Evolutionary conservation across 352 stramenopile genomes (phyloP), one percentile per base, ranked within the genome.

Genomic region (Phytophthora pini): DNA sequence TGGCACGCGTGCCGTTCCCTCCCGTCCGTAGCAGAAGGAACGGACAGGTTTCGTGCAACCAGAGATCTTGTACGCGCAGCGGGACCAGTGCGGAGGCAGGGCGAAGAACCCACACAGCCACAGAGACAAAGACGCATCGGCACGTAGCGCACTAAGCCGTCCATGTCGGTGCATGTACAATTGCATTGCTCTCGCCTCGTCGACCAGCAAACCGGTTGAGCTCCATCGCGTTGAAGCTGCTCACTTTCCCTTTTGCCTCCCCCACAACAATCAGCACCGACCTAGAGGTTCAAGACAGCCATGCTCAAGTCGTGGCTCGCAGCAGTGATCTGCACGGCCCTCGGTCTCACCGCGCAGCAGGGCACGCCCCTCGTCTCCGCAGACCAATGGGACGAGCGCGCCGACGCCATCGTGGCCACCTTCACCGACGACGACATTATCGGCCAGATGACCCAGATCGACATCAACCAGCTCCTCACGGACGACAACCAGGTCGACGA

Each of bases 401-500:
- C 48, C 39, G 61, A 70, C 20, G 55, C 47, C 40, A 65, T 65
- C 31, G 20, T 70, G 39, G 61, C 55, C 40, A 56, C 39, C 54
- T 70, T 70, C 54, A 70, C 61, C 40, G 48, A 63, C 27, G 54
- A 65, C 39, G 61, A 70, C 34, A 83, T 86, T 61, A 68, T 97
- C 34, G 88, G 88, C 3, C 90, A 97, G 64, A 95, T 97, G 87
- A 87, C 85, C 10, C 90, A 97, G 70, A 80, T 97, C 29, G 87
- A 96, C 51, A 82, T 97, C 48, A 84, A 77, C 53, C 73, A 84
- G 11, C 70, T 96, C 7, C 61, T 95, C 17, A 76, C 76, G 24
- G 62, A 65, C 6, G 53, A 70, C 47, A 70, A 65, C 46, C 60
- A 63, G 61, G 45, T 70, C 27, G 55, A 70, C 59, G 32, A 89